Evolutionary conservation across 1,139 yeast species (phyloP).

Genomic region (Taphrina confusa): DNA sequence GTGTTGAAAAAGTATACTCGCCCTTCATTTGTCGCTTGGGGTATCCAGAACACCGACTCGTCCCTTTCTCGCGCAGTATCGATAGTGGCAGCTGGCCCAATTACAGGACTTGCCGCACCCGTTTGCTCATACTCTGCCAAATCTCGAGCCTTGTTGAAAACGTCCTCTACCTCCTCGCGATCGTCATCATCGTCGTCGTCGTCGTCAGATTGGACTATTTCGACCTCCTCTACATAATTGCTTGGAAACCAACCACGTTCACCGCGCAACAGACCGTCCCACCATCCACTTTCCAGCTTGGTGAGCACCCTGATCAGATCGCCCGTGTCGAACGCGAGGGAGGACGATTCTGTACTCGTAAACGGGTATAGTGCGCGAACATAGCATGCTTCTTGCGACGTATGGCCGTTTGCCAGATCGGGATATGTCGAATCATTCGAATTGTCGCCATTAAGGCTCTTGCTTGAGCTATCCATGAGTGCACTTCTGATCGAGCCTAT

Average conservation of each 20-base stretch:
- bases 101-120: not conserved
- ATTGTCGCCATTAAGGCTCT: too few species aligned
- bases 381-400: conserved; percentile 16
- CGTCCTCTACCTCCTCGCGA: conserved; percentile 45
- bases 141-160: not conserved
- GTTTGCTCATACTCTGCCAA: conserved; percentile 21
- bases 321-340: conserved; percentile 61
- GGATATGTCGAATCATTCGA: too few species aligned
- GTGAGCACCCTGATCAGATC: conserved; percentile 67
- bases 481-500: too few species aligned
- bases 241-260: conserved; percentile 48
- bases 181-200: conserved; percentile 47
- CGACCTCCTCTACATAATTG: conserved; percentile 43
- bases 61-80: conserved; percentile 58
- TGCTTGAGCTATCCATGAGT: too few species aligned
- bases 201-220: conserved; percentile 47
- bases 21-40: conserved; percentile 58
- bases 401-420: too few species aligned
- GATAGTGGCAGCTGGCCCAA: not conserved
- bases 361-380: conserved; percentile 76
- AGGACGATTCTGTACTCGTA: conserved; percentile 74
- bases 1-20: conserved; percentile 69
- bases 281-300: conserved; percentile 51
- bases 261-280: conserved; percentile 46
- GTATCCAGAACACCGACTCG: conserved; percentile 53